Conservation (phyloP, 176 grass and related monocot species). For the Paspalum vaginatum region DNA sequence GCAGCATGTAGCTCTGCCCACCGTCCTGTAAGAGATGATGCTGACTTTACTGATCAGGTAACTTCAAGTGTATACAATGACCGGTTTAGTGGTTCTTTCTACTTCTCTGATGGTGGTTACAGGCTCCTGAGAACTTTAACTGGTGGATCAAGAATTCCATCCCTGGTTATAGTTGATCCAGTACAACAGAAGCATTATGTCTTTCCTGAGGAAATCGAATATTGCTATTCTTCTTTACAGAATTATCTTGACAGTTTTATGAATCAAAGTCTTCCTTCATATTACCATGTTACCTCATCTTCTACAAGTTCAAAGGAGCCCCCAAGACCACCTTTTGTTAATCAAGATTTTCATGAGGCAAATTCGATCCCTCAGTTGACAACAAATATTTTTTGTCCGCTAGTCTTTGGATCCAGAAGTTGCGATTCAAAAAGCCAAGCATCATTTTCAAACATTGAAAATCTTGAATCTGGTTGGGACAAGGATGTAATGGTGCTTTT, state of each 20-base stretch:
- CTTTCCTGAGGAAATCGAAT: conserved; percentile 63
- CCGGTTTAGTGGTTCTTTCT: conserved; percentile 69
- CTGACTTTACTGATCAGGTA: conserved; percentile 18
- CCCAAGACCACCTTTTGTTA: conserved; percentile 88
- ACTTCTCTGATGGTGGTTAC: conserved; percentile 82
- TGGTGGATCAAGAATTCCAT: conserved; percentile 73
- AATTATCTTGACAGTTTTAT: conserved; percentile 77
- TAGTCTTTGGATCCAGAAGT: conserved; percentile 63
- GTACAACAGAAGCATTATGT: conserved; percentile 68
- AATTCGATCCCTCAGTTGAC: conserved; percentile 78
- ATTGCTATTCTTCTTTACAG: conserved; percentile 62
- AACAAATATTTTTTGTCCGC: conserved; percentile 65
- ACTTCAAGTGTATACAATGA: conserved; percentile 34
- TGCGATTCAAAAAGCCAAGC: conserved; percentile 54
- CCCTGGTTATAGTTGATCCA: conserved; percentile 88
- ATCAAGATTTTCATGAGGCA: conserved; percentile 86
- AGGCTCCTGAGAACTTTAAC: conserved; percentile 76
- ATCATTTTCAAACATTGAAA: conserved; percentile 42
- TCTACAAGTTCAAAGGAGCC: conserved; percentile 56
- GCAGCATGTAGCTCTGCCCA: conserved; percentile 40
- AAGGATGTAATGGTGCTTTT: conserved; percentile 91
- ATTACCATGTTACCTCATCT: conserved; percentile 50
- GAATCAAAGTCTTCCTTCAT: conserved; percentile 71
- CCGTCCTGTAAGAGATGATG: conserved; percentile 32
- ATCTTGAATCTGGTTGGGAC: conserved; percentile 60